Percentiles rank a stretch among this genome's conserved stretches.
Evolutionary conservation across 257 asterid genomes (phyloP).

Genomic region (Penstemon davidsonii): DNA sequence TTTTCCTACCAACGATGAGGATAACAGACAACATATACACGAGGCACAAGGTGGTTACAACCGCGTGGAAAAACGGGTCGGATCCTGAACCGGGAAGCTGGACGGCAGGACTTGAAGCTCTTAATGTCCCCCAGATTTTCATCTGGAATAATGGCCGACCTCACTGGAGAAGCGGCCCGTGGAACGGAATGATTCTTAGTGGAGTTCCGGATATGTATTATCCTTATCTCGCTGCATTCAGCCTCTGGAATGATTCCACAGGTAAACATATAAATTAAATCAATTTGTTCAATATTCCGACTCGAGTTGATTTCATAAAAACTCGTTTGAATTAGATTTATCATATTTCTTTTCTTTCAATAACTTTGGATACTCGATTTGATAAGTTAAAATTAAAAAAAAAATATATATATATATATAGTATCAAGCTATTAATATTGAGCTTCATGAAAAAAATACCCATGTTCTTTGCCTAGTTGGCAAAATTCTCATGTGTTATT

Average conservation of each 20-base stretch:
- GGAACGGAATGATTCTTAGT: slow-evolving; percentile 59
- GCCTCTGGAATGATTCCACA: slow-evolving; percentile 10
- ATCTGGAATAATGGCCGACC: slow-evolving; percentile 46
- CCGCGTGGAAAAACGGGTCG: slow-evolving; percentile 42
- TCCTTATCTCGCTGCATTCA: slow-evolving; percentile 44
- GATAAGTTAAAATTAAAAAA: too few species aligned
- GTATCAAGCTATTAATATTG: too few species aligned
- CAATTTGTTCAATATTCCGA: too few species aligned
- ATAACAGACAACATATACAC: slow-evolving; percentile 38
- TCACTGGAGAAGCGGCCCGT: slow-evolving; percentile 57
- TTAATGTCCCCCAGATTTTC: slow-evolving; percentile 38
- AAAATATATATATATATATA: too few species aligned
- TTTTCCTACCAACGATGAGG: slow-evolving; percentile 39
- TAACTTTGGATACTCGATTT: too few species aligned
- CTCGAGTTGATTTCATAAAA: too few species aligned
- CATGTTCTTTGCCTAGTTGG: too few species aligned
- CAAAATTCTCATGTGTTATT: too few species aligned
- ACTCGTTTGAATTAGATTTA: too few species aligned
- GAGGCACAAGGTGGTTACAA: slow-evolving; percentile 30
- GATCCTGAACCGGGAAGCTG: slow-evolving; percentile 40
- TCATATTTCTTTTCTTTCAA: too few species aligned
- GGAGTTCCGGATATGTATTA: slow-evolving; percentile 56
- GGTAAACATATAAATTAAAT: neutral
- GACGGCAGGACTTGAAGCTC: slow-evolving; percentile 41
- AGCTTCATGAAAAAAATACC: too few species aligned